Base-by-base conservation (phyloP, 2,329 filamentous ascomycete species). In the Juglanconis oblonga region DNA sequence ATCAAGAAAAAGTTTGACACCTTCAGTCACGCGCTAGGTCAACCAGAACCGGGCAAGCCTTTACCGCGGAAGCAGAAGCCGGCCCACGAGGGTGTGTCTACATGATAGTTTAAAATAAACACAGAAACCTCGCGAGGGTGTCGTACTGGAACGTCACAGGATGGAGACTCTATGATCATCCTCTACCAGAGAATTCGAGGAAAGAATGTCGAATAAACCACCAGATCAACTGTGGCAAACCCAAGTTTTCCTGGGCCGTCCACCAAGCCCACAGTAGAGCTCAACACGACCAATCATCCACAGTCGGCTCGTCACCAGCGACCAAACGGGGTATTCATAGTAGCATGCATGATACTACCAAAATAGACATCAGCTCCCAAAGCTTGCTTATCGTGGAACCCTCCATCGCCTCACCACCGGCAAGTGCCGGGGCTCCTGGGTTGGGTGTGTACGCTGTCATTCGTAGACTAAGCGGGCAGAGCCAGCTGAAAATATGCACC, bases 401-500 rank as follows among this genome's bases (percentile, higher is more conserved):
- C 32, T 6, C 5, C 11, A 47, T 54, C 38, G 31, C 55, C 56
- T 53, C 13, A 17, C 51, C 35, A 56, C 55, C 44, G 57, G 44
- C 49, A 57, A 24, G 47, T 52, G 36, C 47, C 45, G 48, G 58
- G 61, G 35, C 35, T n/a, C 55, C 48, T 51, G 48, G 51, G 32
- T 45, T 56, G 55, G 55, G 62, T 54, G 14, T 33, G 42, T 32
- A 49, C 36, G 45, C 45, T 58, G 64, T 48, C 62, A 55, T 56
- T 58, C 50, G 59, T 52, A 51, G 29, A 52, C 61, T 55, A 58
- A 60, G 64, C 61, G 49, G 57, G 51, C 66, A 64, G 64, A 57
- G 62, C 61, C 62, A 72, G 71, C 71, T 72, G 70, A 72, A 70
- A 68, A 61, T 38, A 45, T 68, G 69, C 69, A 69, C 67, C 61